Evolutionary conservation across 1,139 yeast genomes (phyloP), one percentile per base, ranked within the genome.

Genomic region (Scheffersomyces quercinus): DNA sequence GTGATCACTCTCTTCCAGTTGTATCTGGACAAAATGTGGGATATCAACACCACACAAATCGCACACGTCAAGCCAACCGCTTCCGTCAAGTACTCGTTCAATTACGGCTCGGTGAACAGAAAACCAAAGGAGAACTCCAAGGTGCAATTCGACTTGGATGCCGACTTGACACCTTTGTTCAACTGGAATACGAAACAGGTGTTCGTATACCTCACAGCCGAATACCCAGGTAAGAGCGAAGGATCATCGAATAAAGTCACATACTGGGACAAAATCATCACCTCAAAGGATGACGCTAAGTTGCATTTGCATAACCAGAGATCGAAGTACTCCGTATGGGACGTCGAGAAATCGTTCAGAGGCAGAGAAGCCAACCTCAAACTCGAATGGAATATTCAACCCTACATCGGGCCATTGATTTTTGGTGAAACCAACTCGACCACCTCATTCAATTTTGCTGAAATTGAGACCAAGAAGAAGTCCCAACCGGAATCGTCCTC

Each of bases 171-270:
- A 1, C 83, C 90, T 1, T 73, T 93, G 44, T 91, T 91, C 77
- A 90, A 88, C 64, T 93, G 98, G 97, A 93, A 93, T 67, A 93
- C 99, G 10, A 93, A 93, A 60, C 99, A 93, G 64, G 82, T 93
- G 15, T 91, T 93, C 61, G 87, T 86, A 4, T 93, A 91, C 58
- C 73, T 93, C 49, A 88, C 96, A 2, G 97, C 96, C 1, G 95
- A 89, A 57, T 90, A 91, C 58, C 83, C 85, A 10, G 93, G 93
- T 2, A 76, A 75, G 52, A 68, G 68, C 34, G 64, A 60, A 2
- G 75, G 67, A 3, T 70, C 81, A 2, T 62, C 66, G 16, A 88
- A 85, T 67, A 82, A 82, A 48, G 88, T 91, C 32, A 87, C 95
- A 0, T 82, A 88, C 59, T 93, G 99, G 99, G 98, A 93, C 66